Base-by-base conservation (phyloP, 192 early-diverging fungal species). In the Backusella tarrabulga region DNA sequence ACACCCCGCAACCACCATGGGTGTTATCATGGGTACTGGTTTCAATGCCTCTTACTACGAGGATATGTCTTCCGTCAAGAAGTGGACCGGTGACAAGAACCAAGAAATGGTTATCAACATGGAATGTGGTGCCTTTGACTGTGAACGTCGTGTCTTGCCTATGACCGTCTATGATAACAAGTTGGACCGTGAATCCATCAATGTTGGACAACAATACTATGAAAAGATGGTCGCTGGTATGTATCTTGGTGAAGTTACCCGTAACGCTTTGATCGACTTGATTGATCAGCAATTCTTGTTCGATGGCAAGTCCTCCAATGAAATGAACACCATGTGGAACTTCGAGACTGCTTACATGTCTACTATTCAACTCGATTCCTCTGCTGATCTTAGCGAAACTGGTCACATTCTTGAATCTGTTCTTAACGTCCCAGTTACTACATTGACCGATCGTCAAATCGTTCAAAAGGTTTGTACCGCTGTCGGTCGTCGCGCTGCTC, bases 151-250 rank as follows among this genome's bases (percentile, higher is more conserved):
- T 21, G 89, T 97, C 14, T 85, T 97, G 6, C 95, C 95, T 32
- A 74, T 93, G 78, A 96, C 93, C 34, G 86, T 89, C 78, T 95
- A 92, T 81, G 97, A 98, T 81, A 89, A 89, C 79, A 90, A 90
- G 54, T 76, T 97, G 74, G 95, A 97, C 83, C 86, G 92, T 70
- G 87, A 90, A 74, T 94, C 95, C 60, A 91, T 87, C 74, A 96
- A 97, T 87, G 92, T 92, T n/a, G 83, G 89, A 17, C 80, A 89
- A 52, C 96, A 96, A 83, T 88, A 92, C 35, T 96, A 93, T 73
- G 96, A 97, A 85, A 99, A 99, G 86, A 88, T 96, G 86, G 95
- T 99, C 67, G 95, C 95, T 23, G 96, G 96, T 32, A 91, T 97
- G 86, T 99, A 97, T 81, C 87, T 99, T 34, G 97, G 97, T 77